These are phyloP conservation scores for Telopea speciosissima DNA, from an alignment of 177 flowering plant genomes.

Conservation along the genomic window DNA sequence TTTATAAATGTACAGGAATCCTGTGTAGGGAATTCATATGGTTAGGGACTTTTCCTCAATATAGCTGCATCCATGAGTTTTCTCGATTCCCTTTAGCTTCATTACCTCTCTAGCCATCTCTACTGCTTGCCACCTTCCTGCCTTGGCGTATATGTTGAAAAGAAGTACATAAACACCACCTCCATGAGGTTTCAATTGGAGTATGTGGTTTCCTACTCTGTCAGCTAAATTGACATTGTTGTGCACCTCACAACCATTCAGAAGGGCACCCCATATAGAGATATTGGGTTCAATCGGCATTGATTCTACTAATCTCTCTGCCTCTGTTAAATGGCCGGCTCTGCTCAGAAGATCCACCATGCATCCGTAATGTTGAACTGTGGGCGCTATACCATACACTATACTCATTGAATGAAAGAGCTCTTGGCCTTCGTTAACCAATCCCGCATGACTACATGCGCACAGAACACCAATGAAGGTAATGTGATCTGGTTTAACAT, in stretches of 20 bases:
- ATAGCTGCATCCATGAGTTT: slow-evolving; percentile 20
- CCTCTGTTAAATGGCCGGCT: slow-evolving; percentile 21
- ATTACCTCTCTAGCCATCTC: slow-evolving; percentile 22
- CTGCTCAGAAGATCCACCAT: slow-evolving; percentile 59
- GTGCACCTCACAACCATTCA: slow-evolving; percentile 27
- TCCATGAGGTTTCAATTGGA: slow-evolving; percentile 17
- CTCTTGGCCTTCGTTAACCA: slow-evolving; percentile 21
- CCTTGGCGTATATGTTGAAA: slow-evolving; percentile 26
- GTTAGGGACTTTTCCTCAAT: slow-evolving; percentile 9
- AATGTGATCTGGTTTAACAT: slow-evolving; percentile 20
- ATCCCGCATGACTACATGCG: slow-evolving; percentile 30
- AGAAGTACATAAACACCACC: slow-evolving; percentile 28
- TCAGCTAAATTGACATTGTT: slow-evolving; percentile 15
- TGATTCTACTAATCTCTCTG: slow-evolving; percentile 14
- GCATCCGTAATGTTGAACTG: slow-evolving; percentile 60
- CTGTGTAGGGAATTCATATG: too few relatives aligned
- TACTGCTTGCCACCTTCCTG: slow-evolving; percentile 24
- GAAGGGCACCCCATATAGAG: slow-evolving; percentile 23
- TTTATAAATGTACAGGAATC: too few relatives aligned
- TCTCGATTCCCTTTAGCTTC: slow-evolving; percentile 11
- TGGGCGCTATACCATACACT: slow-evolving; percentile 18
- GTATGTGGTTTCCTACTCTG: slow-evolving; percentile 10
- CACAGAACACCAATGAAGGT: slow-evolving; percentile 25
- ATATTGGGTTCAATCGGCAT: slow-evolving; percentile 24
- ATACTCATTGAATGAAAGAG: slow-evolving; percentile 24